Base-by-base conservation (phyloP, 1,139 yeast species). In the Yamadazyma diospyri region DNA sequence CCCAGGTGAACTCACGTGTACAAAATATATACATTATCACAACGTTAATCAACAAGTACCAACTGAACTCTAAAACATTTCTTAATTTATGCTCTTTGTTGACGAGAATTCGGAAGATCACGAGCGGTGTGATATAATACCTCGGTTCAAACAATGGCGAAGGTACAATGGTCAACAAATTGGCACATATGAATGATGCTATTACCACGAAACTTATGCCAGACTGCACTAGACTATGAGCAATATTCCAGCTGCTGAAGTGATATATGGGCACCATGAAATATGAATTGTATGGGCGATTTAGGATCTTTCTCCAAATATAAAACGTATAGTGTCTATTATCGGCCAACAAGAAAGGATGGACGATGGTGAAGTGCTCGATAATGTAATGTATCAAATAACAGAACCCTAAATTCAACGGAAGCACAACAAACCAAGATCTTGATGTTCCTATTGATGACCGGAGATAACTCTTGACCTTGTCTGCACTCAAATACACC, bases 71-170 rank as follows among this genome's bases (percentile, higher is more conserved):
- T 3, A 65, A 34, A 2, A 58, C 30, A 28, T 76, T 61, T 38
- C 82, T 67, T 14, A 20, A 16, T 20, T 59, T 59, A 13, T 59
- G 55, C 14, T 55, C 54, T 16, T 82, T 76, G 7, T 59, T 54
- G 6, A 69, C 59, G 39, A 78, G 69, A 5, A 84, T 37, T 47
- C 97, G 71, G 77, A 89, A 88, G 23, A 88, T 53, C 10, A 84
- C 53, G 50, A 77, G 78, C 3, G 98, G 97, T 3, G 86, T 51
- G 32, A 92, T 83, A 55, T 82, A 92, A 56, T 94, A 92, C 35
- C 98, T 73, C 29, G 97, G 96, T 55, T 92, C 99, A 48, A 94
- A 78, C 41, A 92, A 64, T 7, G 98, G 97, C 0, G 95, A 81
- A 10, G 97, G 96, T 0, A 83, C 75, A 16, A 92, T 66, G 0